These are phyloP conservation scores for Penicillium sp. DNA, from an alignment of 2,329 filamentous ascomycete genomes.

Conservation along the genomic window DNA sequence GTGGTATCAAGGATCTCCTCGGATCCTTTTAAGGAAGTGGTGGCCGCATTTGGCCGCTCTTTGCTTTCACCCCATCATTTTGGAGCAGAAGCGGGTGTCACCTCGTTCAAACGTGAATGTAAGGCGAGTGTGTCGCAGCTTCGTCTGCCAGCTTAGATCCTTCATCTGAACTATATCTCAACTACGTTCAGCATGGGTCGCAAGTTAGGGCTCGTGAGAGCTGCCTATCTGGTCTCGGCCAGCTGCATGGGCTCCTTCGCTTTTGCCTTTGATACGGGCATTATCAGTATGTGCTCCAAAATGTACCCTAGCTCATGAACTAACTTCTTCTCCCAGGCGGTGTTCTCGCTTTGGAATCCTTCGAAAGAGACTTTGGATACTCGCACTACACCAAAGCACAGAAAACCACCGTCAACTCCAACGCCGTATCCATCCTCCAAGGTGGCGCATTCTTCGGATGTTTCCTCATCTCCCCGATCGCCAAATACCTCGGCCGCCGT, in stretches of 20 bases:
- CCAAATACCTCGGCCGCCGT: constrained; percentile 46
- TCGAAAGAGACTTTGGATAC: constrained; percentile 40
- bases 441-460: constrained; percentile 54
- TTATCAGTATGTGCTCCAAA: constrained; percentile 30
- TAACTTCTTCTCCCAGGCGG: constrained; percentile 31
- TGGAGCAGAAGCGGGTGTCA: neutral
- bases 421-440: constrained; percentile 51
- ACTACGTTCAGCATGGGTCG: constrained; percentile 31
- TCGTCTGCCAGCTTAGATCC: neutral
- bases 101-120: neutral
- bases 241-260: constrained; percentile 42
- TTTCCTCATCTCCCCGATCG: constrained; percentile 48
- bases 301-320: neutral
- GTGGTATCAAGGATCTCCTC: neutral
- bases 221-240: constrained; percentile 36
- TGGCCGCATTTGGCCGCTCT: neutral
- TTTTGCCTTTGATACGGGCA: constrained; percentile 41
- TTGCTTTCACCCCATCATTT: neutral
- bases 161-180: neutral
- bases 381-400: constrained; percentile 36
- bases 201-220: constrained; percentile 35
- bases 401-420: constrained; percentile 45
- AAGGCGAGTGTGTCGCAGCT: neutral
- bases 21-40: neutral
- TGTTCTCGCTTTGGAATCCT: constrained; percentile 46